Base-by-base conservation (phyloP, 176 grass and related monocot species). In the Eleusine coracana region DNA sequence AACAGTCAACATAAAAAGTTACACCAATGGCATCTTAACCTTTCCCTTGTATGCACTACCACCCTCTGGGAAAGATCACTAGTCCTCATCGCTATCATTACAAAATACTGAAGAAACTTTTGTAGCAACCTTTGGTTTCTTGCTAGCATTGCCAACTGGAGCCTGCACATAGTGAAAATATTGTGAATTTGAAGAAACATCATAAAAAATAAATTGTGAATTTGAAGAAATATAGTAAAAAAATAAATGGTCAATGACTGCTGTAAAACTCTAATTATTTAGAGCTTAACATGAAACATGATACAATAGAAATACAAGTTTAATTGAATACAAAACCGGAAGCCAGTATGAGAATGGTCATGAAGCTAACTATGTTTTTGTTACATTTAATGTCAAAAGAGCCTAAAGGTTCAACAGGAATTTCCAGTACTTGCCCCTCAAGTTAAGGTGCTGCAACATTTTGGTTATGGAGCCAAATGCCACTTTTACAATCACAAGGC, bases 51-150 rank as follows among this genome's bases (percentile, higher is more conserved):
- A 67, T 23, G 18, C 34, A 25, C 4, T 56, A 65, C n/a, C 76
- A 83, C 44, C 10, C 34, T 10, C 46, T 5, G 36, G 42, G 20
- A 56, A 83, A 56, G 55, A 46, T 82, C 77, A 94, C 1, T 68
- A 88, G 39, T 96, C 96, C 28, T 90, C 91, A 0, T 98, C 96
- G 7, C 89, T 98, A 11, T 90, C 93, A 42, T 93, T 77, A 38
- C 96, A 66, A 11, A 98, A 98, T 23, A 98, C 83, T 5, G 93
- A 95, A 20, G 96, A 87, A 48, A 98, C 84, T 66, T 85, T 93
- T 4, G 81, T 52, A 56, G 73, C 80, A 13, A 93, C 71, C 79
- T 98, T 98, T 9, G 84, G 93, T 60, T 93, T 98, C 89, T 96
- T 98, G 83, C 69, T 89, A 27, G 71, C 36, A 48, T 31, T 74